Evolutionary conservation across 768 basidiomycete genomes (phyloP).

Genomic region (Suillus luteus): DNA sequence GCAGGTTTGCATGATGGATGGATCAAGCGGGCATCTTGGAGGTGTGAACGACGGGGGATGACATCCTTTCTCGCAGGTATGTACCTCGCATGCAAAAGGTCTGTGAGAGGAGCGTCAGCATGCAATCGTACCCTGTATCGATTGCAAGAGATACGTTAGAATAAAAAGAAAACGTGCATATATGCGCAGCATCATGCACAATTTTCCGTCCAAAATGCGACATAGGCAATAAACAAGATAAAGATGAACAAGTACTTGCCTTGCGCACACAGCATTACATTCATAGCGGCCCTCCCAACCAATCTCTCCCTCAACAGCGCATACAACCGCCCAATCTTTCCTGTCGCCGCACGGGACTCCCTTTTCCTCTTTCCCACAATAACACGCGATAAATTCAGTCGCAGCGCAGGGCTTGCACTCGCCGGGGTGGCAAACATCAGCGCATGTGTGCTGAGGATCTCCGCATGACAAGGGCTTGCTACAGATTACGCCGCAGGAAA

Average conservation of each 20-base stretch:
- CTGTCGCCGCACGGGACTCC: conserved; percentile 68
- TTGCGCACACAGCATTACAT: neutral
- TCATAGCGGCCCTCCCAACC: conserved; percentile 56
- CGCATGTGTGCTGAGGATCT: conserved; percentile 65
- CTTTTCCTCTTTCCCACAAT: conserved; percentile 72
- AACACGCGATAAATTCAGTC: conserved; percentile 63
- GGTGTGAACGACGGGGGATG: conserved; percentile 69
- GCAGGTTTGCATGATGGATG: conserved; percentile 66
- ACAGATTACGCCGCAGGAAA: conserved; percentile 42
- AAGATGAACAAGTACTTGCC: neutral
- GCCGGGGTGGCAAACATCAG: conserved; percentile 73
- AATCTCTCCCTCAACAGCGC: conserved; percentile 43
- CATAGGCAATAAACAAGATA: neutral
- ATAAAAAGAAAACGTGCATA: neutral
- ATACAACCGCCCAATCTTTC: conserved; percentile 44
- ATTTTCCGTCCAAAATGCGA: conserved; percentile 43
- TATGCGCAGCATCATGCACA: conserved; percentile 2
- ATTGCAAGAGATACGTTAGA: neutral
- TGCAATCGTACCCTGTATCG: neutral
- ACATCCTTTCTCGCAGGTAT: conserved; percentile 73
- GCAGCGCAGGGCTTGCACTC: conserved; percentile 66
- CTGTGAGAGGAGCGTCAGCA: conserved; percentile 34
- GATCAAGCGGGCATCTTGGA: conserved; percentile 72
- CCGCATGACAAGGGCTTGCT: conserved; percentile 59
- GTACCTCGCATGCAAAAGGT: conserved; percentile 74